These are phyloP conservation scores for Stachybotrys chlorohalonatus DNA, from an alignment of 2,329 filamentous ascomycete species.

Conservation along the genomic window DNA sequence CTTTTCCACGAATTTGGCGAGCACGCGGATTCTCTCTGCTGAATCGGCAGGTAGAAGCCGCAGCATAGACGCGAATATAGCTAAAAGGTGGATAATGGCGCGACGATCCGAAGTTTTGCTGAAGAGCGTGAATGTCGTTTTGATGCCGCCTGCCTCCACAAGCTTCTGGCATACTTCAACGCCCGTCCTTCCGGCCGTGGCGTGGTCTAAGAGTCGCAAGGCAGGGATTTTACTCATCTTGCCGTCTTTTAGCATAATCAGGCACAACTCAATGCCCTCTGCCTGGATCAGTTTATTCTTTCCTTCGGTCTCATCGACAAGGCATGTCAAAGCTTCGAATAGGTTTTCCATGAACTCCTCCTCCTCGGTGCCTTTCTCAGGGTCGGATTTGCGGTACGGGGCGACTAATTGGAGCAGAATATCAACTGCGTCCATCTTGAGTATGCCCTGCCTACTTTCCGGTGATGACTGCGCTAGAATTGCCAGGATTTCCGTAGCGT, in stretches of 20 bases:
- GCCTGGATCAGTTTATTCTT: constrained; percentile 79
- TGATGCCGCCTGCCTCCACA: constrained; percentile 77
- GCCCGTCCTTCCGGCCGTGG: constrained; percentile 42
- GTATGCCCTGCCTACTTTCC: constrained; percentile 54
- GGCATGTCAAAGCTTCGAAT: constrained; percentile 76
- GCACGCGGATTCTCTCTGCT: constrained; percentile 66
- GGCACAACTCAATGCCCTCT: constrained; percentile 82
- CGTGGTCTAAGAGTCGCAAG: constrained; percentile 77
- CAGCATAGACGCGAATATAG: constrained; percentile 76
- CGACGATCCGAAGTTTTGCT: constrained; percentile 70
- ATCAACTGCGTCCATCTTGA: constrained; percentile 64
- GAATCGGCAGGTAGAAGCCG: constrained; percentile 71
- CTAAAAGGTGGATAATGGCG: constrained; percentile 69
- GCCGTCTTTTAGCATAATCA: constrained; percentile 87
- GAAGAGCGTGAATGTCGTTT: constrained; percentile 77
- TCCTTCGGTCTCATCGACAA: constrained; percentile 65
- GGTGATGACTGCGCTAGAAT: constrained; percentile 74
- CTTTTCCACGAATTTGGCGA: constrained; percentile 94
- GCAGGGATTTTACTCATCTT: constrained; percentile 74
- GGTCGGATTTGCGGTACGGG: constrained; percentile 77
- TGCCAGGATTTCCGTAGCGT: constrained; percentile 82
- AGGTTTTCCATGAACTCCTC: constrained; percentile 94
- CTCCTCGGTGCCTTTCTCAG: constrained; percentile 75
- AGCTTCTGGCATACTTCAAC: constrained; percentile 62
- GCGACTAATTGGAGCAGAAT: constrained; percentile 73